These are phyloP conservation scores for Fusarium buharicum DNA, from an alignment of 2,329 filamentous ascomycete genomes.

Conservation along the genomic window DNA sequence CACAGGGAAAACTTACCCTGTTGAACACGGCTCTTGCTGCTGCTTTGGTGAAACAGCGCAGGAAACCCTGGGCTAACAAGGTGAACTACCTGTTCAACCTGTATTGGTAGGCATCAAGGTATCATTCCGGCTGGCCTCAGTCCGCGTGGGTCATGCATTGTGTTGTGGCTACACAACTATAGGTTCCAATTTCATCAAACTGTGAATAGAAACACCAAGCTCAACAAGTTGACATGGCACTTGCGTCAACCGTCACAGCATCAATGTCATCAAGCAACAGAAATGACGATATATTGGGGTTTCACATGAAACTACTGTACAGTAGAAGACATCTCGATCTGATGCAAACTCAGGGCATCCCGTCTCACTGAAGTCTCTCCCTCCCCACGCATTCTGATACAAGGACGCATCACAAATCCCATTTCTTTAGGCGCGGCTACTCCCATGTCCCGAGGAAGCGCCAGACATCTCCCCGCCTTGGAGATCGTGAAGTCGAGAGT, in stretches of 20 bases:
- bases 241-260: slow-evolving; percentile 15
- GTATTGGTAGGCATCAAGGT: too few relatives aligned
- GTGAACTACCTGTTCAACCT: too few relatives aligned
- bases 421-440: slow-evolving; percentile 22
- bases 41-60: too few relatives aligned
- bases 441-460: slow-evolving; percentile 23
- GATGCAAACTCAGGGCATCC: not conserved
- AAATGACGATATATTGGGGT: not conserved
- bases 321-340: too few relatives aligned
- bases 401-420: not conserved
- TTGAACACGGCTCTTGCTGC: too few relatives aligned
- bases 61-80: too few relatives aligned
- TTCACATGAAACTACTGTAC: not conserved
- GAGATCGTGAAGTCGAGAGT: slow-evolving; percentile 30
- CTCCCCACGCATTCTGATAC: slow-evolving; percentile 11
- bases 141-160: too few relatives aligned
- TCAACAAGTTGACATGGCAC: not conserved
- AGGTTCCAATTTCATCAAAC: not conserved
- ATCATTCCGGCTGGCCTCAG: too few relatives aligned
- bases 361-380: not conserved
- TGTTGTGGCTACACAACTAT: not conserved
- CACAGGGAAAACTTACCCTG: too few relatives aligned
- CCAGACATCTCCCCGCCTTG: slow-evolving; percentile 28
- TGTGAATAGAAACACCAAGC: not conserved
- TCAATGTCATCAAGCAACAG: slow-evolving; percentile 4